phyloP scores from a whole-genome alignment of 306 rosid species.

The Pyrus bretschneideri region DNA sequence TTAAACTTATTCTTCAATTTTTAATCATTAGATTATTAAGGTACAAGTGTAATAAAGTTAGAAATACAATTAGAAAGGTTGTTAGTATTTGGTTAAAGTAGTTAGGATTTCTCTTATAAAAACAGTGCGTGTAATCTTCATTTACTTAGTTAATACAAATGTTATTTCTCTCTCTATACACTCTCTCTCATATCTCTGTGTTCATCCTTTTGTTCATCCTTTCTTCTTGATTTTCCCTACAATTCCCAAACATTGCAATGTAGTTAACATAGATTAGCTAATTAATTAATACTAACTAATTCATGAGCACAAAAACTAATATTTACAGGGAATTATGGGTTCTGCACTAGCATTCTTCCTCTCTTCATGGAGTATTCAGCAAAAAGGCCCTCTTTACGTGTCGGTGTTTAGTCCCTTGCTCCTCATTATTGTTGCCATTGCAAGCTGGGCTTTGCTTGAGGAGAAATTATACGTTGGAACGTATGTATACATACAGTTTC shows the following conservation, averaged over 20 bases:
- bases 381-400: constrained; percentile 70
- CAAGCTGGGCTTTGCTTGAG: constrained; percentile 60
- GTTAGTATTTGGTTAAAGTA: no score
- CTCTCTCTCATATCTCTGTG: no score
- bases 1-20: background rate
- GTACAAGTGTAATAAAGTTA: no score
- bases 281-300: background rate
- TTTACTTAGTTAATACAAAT: no score
- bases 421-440: constrained; percentile 48
- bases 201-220: no score
- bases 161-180: no score
- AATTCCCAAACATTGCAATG: no score
- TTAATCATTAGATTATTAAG: background rate
- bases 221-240: no score
- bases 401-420: constrained; percentile 62
- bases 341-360: constrained; percentile 44
- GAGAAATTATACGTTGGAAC: constrained; percentile 66
- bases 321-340: constrained; percentile 51
- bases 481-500: constrained; percentile 25
- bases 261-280: background rate
- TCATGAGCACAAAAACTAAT: background rate
- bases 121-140: no score
- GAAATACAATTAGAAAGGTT: no score
- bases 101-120: no score
- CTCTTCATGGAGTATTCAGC: constrained; percentile 60